Evolutionary conservation across 176 grass and related monocot species (phyloP).

Genomic region (Oryza meyeriana): DNA sequence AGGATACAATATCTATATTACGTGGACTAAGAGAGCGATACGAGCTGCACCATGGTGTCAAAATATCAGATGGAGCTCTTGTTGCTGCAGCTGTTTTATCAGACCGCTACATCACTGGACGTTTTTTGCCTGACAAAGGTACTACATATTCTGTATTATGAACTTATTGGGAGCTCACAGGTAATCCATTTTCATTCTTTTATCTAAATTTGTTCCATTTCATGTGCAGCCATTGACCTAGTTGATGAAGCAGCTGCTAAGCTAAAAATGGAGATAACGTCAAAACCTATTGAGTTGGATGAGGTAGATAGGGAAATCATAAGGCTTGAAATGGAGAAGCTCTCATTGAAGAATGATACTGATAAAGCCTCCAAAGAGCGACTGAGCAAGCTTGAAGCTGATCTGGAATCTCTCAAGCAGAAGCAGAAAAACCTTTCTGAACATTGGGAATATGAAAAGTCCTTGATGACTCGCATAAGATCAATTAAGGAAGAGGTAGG

Average conservation of each 20-base stretch:
- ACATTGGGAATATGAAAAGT: constrained; percentile 91
- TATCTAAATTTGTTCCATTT: constrained; percentile 18
- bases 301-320: constrained; percentile 87
- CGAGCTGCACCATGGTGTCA: constrained; percentile 93
- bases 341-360: constrained; percentile 86
- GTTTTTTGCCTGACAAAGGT: constrained; percentile 99
- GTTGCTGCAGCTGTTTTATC: constrained; percentile 82
- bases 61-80: constrained; percentile 92
- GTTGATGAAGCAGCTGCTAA: constrained; percentile 96
- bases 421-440: constrained; percentile 76
- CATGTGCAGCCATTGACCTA: constrained; percentile 83
- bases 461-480: constrained; percentile 76
- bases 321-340: constrained; percentile 97
- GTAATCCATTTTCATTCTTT: background rate
- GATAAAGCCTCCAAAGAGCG: constrained; percentile 91
- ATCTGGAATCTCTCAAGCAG: constrained; percentile 79
- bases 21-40: constrained; percentile 79
- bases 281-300: constrained; percentile 91
- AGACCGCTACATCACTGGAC: constrained; percentile 89
- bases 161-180: background rate
- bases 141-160: constrained; percentile 7
- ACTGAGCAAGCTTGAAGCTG: constrained; percentile 77
- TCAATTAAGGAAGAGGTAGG: constrained; percentile 94
- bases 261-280: constrained; percentile 98
- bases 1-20: constrained; percentile 82